Evolutionary conservation across 768 basidiomycete species (phyloP), one percentile per base, ranked within the genome.

Genomic region (Boletus huronensis): DNA sequence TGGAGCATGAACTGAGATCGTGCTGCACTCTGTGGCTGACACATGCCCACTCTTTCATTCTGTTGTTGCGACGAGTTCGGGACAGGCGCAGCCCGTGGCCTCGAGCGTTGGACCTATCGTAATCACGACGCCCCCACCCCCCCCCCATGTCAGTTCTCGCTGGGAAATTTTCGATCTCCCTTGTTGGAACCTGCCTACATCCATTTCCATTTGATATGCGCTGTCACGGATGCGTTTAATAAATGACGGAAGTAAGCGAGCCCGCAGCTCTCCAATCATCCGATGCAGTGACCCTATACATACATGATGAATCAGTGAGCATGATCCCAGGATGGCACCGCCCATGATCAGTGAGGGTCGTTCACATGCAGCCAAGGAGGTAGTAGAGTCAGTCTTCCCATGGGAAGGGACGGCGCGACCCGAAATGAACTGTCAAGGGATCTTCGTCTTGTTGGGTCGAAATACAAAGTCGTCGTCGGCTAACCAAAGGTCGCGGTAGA

Each of bases 21-120:
- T 53, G 50, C 16, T 17, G 29, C 26, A 26, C 52, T 54, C 32
- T 53, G 52, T 54, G 53, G 53, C 40, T 55, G 53, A 54, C 53
- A 54, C 52, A 21, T 17, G 44, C 19, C 29, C 44, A 8, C 17
- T 5, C 25, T 5, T 42, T 25, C 41, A 44, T 45, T 29, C 26
- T 29, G 6, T 14, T 29, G 6, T 14, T 14, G n/a, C 29, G 44
- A 29, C 45, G 19, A 5, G 29, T 45, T 31, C 44, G 44, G 44
- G 44, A 45, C 44, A 45, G n/a, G 29, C 3, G 11, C 11, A 19
- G 26, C n/a, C 11, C 25, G 19, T 21, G 11, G 23, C 28, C 28
- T 29, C 14, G 32, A 16, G 2, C 14, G n/a, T 19, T 38, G n/a
- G 10, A n/a, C 36, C 19, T 38, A 39, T 19, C 25, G 41, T 42